These are phyloP conservation scores for Ichthyophonus hoferi DNA, from an alignment of 208 protist species.

Conservation along the genomic window DNA sequence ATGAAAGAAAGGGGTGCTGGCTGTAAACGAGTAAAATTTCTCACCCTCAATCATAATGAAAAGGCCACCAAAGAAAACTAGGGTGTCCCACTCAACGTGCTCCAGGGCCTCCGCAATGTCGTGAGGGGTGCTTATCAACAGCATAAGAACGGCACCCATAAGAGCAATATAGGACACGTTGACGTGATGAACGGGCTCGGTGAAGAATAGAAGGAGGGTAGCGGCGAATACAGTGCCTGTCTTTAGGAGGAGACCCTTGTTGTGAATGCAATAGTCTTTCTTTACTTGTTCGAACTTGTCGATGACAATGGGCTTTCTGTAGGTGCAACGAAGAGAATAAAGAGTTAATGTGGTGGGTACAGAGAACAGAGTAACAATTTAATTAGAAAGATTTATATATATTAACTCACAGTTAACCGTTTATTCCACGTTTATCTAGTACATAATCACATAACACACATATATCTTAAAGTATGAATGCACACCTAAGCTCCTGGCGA, in stretches of 20 bases:
- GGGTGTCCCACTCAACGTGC: slow-evolving; percentile 31
- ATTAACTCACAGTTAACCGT: too few relatives aligned
- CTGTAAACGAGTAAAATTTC: not conserved
- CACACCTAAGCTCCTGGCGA: not conserved
- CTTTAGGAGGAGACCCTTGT: not conserved
- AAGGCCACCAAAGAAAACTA: slow-evolving; percentile 20
- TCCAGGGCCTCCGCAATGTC: not conserved
- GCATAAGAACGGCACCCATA: slow-evolving; percentile 24
- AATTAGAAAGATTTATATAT: too few relatives aligned
- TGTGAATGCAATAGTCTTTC: not conserved
- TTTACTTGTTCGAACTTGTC: not conserved
- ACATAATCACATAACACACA: too few relatives aligned
- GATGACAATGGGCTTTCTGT: not conserved
- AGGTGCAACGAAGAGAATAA: too few relatives aligned
- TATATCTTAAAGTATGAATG: too few relatives aligned
- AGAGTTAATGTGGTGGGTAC: too few relatives aligned
- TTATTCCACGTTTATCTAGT: too few relatives aligned
- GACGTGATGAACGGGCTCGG: slow-evolving; percentile 31
- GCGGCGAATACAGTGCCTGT: not conserved
- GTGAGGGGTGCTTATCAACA: not conserved
- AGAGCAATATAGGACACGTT: slow-evolving; percentile 8
- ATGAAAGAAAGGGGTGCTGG: not conserved
- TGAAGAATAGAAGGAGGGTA: slow-evolving; percentile 25
- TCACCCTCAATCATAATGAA: slow-evolving; percentile 35
- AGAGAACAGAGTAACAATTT: too few relatives aligned